Conservation (phyloP, 495 filamentous ascomycete species). For the Talaromyces stipitatus region DNA sequence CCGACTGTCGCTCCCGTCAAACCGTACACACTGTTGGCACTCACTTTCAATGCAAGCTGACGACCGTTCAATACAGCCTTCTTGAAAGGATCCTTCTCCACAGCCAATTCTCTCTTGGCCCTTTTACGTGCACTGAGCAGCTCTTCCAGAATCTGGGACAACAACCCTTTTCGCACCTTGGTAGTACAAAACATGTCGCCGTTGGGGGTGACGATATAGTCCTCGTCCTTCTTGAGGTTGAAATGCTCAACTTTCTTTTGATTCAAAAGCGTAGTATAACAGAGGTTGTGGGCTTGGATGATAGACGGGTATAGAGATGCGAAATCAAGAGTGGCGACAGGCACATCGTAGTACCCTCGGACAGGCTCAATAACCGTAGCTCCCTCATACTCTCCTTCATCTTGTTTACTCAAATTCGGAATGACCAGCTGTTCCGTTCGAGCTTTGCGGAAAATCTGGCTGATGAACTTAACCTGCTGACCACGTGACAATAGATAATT, state of each 20-base stretch:
- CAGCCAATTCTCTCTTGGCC: conserved; percentile 83
- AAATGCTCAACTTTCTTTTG: conserved; percentile 70
- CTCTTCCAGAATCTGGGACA: conserved; percentile 94
- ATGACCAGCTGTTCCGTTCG: conserved; percentile 88
- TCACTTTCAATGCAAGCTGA: conserved; percentile 93
- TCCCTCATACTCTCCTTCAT: conserved; percentile 86
- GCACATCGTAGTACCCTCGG: conserved; percentile 86
- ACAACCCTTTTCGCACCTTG: conserved; percentile 82
- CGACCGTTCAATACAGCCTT: conserved; percentile 97
- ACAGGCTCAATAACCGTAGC: conserved; percentile 96
- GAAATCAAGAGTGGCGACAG: conserved; percentile 97
- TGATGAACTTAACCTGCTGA: conserved; percentile 97
- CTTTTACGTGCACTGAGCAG: conserved; percentile 81
- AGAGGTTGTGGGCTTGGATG: conserved; percentile 97
- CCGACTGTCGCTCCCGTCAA: conserved; percentile 92
- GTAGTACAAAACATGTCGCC: conserved; percentile 86
- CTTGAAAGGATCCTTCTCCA: conserved; percentile 92
- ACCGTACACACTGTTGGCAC: conserved; percentile 97
- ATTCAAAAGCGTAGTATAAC: conserved; percentile 91
- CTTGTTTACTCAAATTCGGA: conserved; percentile 64
- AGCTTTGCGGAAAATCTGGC: conserved; percentile 93
- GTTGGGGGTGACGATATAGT: conserved; percentile 94
- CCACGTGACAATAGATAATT: conserved; percentile 87
- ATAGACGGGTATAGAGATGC: conserved; percentile 97
- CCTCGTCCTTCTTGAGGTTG: conserved; percentile 69